Evolutionary conservation across 805 yeast species (phyloP).

Genomic region (Ogataea methanolica): DNA sequence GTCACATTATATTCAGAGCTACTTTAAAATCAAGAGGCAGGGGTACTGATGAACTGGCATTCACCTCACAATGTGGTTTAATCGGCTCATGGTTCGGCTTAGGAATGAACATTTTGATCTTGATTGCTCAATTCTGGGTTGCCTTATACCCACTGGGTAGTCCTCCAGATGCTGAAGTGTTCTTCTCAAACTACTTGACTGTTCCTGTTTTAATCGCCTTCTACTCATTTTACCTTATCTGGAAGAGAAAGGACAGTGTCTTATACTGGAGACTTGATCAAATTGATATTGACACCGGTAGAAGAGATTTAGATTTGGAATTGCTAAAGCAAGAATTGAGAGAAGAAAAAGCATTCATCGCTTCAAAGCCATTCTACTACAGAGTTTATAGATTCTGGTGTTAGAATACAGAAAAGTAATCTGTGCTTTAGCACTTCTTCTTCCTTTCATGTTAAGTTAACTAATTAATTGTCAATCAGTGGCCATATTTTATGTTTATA

Average conservation of each 20-base stretch:
- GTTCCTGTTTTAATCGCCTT: constrained; percentile 56
- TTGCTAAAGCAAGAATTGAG: constrained; percentile 50
- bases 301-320: constrained; percentile 56
- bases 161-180: constrained; percentile 46
- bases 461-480: too few relatives aligned
- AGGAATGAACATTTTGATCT: constrained; percentile 50
- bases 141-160: constrained; percentile 66
- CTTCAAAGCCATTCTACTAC: constrained; percentile 40
- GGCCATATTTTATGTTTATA: too few relatives aligned
- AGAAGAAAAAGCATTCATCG: constrained; percentile 50
- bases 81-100: constrained; percentile 64
- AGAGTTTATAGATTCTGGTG: constrained; percentile 59
- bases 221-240: constrained; percentile 31
- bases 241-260: constrained; percentile 43
- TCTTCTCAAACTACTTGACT: constrained; percentile 68
- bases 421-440: too few relatives aligned
- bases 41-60: constrained; percentile 61
- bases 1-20: constrained; percentile 66
- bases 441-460: too few relatives aligned
- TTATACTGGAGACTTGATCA: constrained; percentile 40
- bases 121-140: constrained; percentile 78
- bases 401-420: constrained; percentile 17
- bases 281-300: constrained; percentile 60
- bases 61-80: constrained; percentile 62
- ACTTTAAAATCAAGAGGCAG: constrained; percentile 66